These are phyloP conservation scores for Primulina huaijiensis DNA, from an alignment of 257 asterid species.

Conservation along the genomic window DNA sequence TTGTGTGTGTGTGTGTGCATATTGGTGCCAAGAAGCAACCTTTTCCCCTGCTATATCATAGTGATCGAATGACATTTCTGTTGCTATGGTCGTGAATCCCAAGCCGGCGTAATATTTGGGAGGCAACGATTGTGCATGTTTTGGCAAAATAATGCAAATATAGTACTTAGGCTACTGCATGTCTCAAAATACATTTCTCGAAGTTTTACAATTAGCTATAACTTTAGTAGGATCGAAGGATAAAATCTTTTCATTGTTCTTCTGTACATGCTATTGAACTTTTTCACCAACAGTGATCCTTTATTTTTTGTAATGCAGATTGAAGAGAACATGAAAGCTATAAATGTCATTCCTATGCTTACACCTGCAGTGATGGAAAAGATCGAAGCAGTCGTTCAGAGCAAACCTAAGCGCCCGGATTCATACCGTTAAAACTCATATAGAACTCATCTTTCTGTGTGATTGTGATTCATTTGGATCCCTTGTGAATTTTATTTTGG, in stretches of 20 bases:
- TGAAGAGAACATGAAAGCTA: constrained; percentile 90
- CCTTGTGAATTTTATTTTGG: background rate
- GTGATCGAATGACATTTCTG: background rate
- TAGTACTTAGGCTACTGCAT: background rate
- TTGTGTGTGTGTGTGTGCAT: too few species aligned
- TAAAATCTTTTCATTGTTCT: background rate
- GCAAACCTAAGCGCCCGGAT: constrained; percentile 85
- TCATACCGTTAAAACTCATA: constrained; percentile 57
- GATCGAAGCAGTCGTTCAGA: constrained; percentile 82
- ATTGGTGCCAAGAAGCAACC: too few species aligned
- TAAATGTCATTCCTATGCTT: constrained; percentile 75
- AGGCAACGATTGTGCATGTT: background rate
- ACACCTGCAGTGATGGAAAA: constrained; percentile 76
- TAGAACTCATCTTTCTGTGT: background rate
- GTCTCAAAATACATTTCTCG: background rate
- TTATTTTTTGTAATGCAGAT: constrained; percentile 43
- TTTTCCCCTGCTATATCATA: background rate
- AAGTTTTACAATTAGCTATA: background rate
- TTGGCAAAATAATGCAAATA: background rate
- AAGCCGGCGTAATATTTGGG: too few species aligned
- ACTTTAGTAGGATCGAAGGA: background rate
- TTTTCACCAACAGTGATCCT: background rate
- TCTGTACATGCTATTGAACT: background rate
- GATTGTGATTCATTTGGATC: background rate
- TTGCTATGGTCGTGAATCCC: too few species aligned